phyloP scores from a whole-genome alignment of 768 basidiomycete genomes.

The Cystofilobasidium ferigula region DNA sequence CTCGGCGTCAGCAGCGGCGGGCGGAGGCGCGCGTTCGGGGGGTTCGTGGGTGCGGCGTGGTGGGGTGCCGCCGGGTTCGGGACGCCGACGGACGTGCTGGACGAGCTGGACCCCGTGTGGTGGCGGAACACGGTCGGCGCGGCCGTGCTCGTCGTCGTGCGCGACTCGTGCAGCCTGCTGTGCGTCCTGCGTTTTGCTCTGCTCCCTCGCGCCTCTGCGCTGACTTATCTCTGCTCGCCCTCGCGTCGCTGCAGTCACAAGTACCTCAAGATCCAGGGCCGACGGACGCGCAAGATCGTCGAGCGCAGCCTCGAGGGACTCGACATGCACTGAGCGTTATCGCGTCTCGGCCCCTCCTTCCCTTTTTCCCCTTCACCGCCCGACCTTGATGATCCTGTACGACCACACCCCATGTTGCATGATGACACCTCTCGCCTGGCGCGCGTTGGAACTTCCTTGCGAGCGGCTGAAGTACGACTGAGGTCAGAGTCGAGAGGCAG shows the following conservation, averaged over 20 bases:
- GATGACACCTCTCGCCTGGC: too few relatives aligned
- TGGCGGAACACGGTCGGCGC: constrained; percentile 31
- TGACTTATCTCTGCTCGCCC: background rate
- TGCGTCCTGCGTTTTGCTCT: background rate
- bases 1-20: background rate
- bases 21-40: background rate
- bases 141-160: constrained; percentile 27
- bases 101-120: constrained; percentile 33
- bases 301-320: background rate
- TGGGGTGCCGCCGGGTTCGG: background rate
- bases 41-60: background rate
- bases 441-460: too few relatives aligned
- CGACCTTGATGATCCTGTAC: too few relatives aligned
- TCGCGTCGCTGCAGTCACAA: background rate
- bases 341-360: too few relatives aligned
- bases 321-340: background rate
- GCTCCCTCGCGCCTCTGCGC: background rate
- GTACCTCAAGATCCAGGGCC: constrained; percentile 1
- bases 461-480: too few relatives aligned
- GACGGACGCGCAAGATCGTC: background rate
- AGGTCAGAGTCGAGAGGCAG: too few relatives aligned
- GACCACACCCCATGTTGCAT: too few relatives aligned
- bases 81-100: background rate
- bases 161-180: constrained; percentile 25
- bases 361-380: too few relatives aligned